phyloP scores from a whole-genome alignment of 2,329 filamentous ascomycete genomes.

The Westerdykella sp. region DNA sequence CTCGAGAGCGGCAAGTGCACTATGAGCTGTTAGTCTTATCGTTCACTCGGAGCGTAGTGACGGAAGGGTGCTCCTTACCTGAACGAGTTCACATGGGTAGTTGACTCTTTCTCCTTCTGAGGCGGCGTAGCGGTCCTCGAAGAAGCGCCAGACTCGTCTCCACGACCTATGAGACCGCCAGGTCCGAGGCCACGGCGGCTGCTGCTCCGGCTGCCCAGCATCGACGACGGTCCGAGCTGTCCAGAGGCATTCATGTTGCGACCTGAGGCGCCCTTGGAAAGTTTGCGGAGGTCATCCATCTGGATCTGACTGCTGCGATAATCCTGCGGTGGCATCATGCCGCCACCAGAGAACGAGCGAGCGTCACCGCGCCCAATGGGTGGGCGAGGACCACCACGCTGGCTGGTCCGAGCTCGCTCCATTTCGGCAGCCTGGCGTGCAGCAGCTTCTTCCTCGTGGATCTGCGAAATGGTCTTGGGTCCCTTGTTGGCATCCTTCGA shows the following conservation, averaged over 20 bases:
- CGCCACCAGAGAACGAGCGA: slow-evolving; percentile 69
- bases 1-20: slow-evolving; percentile 50
- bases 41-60: background rate
- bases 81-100: slow-evolving; percentile 77
- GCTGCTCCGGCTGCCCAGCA: slow-evolving; percentile 82
- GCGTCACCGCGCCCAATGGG: slow-evolving; percentile 78
- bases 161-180: slow-evolving; percentile 64
- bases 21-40: slow-evolving; percentile 24
- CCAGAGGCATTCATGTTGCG: slow-evolving; percentile 52
- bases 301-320: slow-evolving; percentile 73
- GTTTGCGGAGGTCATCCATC: slow-evolving; percentile 82
- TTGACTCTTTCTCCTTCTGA: slow-evolving; percentile 57
- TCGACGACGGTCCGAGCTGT: slow-evolving; percentile 73
- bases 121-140: slow-evolving; percentile 88
- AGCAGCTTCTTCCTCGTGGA: slow-evolving; percentile 74
- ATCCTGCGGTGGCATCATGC: slow-evolving; percentile 64
- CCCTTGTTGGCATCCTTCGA: slow-evolving; percentile 91
- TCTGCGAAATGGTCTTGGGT: slow-evolving; percentile 91
- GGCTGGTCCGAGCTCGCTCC: slow-evolving; percentile 52
- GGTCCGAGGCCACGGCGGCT: slow-evolving; percentile 73
- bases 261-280: slow-evolving; percentile 55
- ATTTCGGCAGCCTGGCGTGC: slow-evolving; percentile 76
- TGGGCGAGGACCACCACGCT: slow-evolving; percentile 62
- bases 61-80: slow-evolving; percentile 56
- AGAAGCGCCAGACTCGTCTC: slow-evolving; percentile 79